Conservation (phyloP, 2,329 filamentous ascomycete genomes). For the Fragosphaeria purpurea region DNA sequence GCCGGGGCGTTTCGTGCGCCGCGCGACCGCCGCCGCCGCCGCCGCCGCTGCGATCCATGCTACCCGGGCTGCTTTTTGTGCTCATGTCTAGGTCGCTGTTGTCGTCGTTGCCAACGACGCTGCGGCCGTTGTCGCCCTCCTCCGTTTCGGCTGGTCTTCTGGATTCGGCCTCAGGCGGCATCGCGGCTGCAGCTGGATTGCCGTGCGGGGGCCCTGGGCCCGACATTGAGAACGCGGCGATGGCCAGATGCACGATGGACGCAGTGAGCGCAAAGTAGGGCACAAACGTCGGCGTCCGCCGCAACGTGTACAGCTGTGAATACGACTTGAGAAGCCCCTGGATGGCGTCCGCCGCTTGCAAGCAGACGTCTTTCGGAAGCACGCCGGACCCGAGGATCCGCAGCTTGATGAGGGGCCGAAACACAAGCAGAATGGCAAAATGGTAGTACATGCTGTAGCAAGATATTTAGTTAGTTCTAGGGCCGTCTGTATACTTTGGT, state of each 20-base stretch:
- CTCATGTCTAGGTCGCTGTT: slow-evolving; percentile 1
- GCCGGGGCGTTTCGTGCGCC: not conserved
- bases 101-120: not conserved
- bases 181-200: not conserved
- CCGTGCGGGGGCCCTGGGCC: too few species aligned
- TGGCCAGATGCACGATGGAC: slow-evolving; percentile 49
- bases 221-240: slow-evolving; percentile 28
- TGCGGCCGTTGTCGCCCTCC: too few species aligned
- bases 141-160: not conserved
- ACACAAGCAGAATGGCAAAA: slow-evolving; percentile 61
- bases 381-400: slow-evolving; percentile 54
- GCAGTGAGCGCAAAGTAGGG: slow-evolving; percentile 53
- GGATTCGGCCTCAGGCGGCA: slow-evolving; percentile 3
- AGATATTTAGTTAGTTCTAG: not conserved
- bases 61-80: not conserved
- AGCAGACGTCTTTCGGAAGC: slow-evolving; percentile 55
- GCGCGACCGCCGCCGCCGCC: not conserved
- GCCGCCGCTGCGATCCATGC: not conserved
- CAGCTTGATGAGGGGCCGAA: slow-evolving; percentile 59
- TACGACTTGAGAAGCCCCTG: slow-evolving; percentile 46
- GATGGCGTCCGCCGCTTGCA: slow-evolving; percentile 50
- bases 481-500: not conserved
- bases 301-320: slow-evolving; percentile 47
- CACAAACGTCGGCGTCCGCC: slow-evolving; percentile 50
- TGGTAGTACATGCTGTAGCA: slow-evolving; percentile 56